These are phyloP conservation scores for Nicotiana paniculata DNA, from an alignment of 257 asterid genomes.

Conservation along the genomic window DNA sequence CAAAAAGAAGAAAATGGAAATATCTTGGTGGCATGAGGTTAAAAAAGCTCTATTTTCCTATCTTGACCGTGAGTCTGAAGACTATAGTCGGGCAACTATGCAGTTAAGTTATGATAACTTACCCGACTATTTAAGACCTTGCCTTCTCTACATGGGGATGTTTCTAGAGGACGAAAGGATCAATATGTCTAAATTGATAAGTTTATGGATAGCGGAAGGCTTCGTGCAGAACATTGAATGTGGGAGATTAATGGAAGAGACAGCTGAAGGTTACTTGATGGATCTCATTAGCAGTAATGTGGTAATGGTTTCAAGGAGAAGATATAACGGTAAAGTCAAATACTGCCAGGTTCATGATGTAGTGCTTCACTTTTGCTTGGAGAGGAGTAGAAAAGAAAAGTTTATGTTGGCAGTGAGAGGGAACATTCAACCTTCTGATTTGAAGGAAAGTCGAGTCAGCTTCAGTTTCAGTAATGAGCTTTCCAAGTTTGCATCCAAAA, in stretches of 20 bases:
- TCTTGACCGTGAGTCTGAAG: not conserved
- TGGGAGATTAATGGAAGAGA: not conserved
- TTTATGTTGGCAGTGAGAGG: not conserved
- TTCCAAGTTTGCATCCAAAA: not conserved
- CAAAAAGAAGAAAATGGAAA: not conserved
- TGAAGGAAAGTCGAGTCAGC: no score
- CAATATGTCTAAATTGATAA: not conserved
- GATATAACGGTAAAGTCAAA: not conserved
- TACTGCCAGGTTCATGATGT: not conserved
- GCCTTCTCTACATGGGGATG: slow-evolving; percentile 11
- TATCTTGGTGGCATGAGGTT: not conserved
- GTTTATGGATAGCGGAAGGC: not conserved
- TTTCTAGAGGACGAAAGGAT: not conserved
- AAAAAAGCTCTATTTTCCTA: not conserved
- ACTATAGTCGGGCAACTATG: not conserved
- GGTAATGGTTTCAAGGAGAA: not conserved
- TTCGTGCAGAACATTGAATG: not conserved
- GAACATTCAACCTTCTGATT: no score
- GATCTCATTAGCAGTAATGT: not conserved
- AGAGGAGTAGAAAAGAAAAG: not conserved
- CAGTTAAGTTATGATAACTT: slow-evolving; percentile 1
- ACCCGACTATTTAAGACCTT: not conserved
- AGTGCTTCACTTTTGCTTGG: not conserved
- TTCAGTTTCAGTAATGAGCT: no score
- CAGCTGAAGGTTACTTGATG: not conserved